Conservation (phyloP, 169 alveolate genomes). For the Cryptosporidium xiaoi region DNA sequence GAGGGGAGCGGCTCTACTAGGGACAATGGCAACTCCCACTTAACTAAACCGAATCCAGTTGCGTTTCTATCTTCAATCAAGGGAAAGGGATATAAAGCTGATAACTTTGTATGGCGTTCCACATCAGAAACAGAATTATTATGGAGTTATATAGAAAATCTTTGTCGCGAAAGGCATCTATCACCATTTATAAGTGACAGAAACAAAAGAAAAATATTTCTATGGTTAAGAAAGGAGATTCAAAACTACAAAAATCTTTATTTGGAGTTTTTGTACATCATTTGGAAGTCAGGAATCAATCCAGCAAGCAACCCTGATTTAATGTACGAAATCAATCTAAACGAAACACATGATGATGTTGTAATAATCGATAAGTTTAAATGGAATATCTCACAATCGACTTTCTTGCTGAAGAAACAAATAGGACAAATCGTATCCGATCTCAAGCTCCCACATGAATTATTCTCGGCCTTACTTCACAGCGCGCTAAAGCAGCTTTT, state of each 20-base stretch:
- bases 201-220: conserved; percentile 18
- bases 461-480: conserved; percentile 31
- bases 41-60: conserved; percentile 16
- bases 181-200: conserved; percentile 23
- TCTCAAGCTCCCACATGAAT: conserved; percentile 37
- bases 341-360: conserved; percentile 55
- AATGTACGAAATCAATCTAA: conserved; percentile 24
- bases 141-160: conserved; percentile 28
- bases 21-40: background rate
- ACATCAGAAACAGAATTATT: background rate
- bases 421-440: conserved; percentile 25
- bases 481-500: conserved; percentile 50
- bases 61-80: conserved; percentile 31
- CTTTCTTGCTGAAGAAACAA: conserved; percentile 1
- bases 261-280: conserved; percentile 31
- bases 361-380: conserved; percentile 43
- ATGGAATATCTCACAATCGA: conserved; percentile 61
- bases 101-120: conserved; percentile 46
- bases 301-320: conserved; percentile 39
- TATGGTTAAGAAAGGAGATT: conserved; percentile 28
- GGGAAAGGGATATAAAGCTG: conserved; percentile 13
- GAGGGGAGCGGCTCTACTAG: background rate
- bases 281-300: background rate
- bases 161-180: conserved; percentile 55
- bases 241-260: conserved; percentile 39